These are phyloP conservation scores for Penicillium concentricum DNA, from an alignment of 2,329 filamentous ascomycete species.

Conservation along the genomic window DNA sequence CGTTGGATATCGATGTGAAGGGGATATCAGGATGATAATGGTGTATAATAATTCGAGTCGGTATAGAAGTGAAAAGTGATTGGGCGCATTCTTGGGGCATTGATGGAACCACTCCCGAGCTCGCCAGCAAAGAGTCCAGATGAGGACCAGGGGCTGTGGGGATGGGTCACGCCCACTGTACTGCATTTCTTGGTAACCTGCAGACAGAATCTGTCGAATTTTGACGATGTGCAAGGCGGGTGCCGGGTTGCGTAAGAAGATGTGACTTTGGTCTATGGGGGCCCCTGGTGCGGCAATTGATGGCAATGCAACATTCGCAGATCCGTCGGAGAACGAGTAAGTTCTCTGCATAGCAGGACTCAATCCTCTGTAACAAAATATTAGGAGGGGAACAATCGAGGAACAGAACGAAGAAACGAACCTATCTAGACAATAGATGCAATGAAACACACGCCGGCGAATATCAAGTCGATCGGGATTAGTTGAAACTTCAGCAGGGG, in stretches of 20 bases:
- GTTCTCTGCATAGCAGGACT: slow-evolving; percentile 84
- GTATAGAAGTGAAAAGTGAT: slow-evolving; percentile 71
- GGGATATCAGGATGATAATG: slow-evolving; percentile 84
- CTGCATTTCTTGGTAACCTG: slow-evolving; percentile 86
- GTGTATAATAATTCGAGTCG: slow-evolving; percentile 88
- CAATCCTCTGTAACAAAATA: slow-evolving; percentile 60
- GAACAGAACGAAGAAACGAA: slow-evolving; percentile 39
- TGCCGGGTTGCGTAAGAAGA: slow-evolving; percentile 60
- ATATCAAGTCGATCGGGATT: slow-evolving; percentile 71
- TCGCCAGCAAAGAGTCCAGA: slow-evolving; percentile 53
- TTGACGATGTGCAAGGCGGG: slow-evolving; percentile 76
- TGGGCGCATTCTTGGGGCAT: slow-evolving; percentile 65
- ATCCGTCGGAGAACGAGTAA: slow-evolving; percentile 92
- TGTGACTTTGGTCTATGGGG: slow-evolving; percentile 38
- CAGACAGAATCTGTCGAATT: slow-evolving; percentile 80
- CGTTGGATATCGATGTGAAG: slow-evolving; percentile 67
- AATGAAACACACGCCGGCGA: slow-evolving; percentile 82
- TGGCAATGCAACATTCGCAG: slow-evolving; percentile 77
- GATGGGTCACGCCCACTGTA: slow-evolving; percentile 71
- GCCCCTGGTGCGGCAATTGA: slow-evolving; percentile 48
- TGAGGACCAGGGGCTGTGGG: slow-evolving; percentile 58
- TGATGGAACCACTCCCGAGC: slow-evolving; percentile 73
- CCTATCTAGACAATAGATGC: slow-evolving; percentile 86
- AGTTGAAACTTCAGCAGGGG: slow-evolving; percentile 66
- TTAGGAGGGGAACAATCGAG: slow-evolving; percentile 7